phyloP scores from a whole-genome alignment of 2,329 filamentous ascomycete species.

The Trichocomaceae sp. region DNA sequence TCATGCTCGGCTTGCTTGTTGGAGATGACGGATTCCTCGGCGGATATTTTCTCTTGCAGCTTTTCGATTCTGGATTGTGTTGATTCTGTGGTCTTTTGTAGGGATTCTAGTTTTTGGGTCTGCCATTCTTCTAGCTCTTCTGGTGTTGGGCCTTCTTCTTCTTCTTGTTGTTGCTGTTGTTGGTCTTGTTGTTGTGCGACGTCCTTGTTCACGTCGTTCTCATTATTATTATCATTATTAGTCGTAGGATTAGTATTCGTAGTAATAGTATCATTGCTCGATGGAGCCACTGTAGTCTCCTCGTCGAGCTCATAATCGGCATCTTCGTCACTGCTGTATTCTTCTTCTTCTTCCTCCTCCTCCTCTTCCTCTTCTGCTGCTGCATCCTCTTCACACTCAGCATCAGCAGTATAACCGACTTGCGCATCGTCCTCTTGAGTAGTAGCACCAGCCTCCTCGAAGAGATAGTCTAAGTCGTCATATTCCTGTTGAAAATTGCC shows the following conservation, averaged over 20 bases:
- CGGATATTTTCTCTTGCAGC: not conserved
- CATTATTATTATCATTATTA: too few species aligned
- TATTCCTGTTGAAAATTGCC: not conserved
- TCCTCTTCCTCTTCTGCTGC: not conserved
- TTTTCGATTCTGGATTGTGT: not conserved
- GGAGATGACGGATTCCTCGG: not conserved
- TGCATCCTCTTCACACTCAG: not conserved
- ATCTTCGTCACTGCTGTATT: constrained; percentile 1
- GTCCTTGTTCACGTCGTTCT: too few species aligned
- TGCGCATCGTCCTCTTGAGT: not conserved
- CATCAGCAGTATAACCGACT: not conserved
- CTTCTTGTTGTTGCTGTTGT: not conserved
- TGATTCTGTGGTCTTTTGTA: not conserved
- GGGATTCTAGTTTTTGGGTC: not conserved
- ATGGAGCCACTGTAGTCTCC: not conserved
- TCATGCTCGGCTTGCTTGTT: not conserved
- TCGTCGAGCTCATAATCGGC: constrained; percentile 15
- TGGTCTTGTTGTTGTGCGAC: too few species aligned
- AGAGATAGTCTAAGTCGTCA: not conserved
- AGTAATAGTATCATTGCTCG: not conserved
- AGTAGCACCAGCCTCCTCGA: not conserved
- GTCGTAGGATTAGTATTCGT: not conserved
- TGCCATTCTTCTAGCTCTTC: not conserved
- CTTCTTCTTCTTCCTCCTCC: too few species aligned
- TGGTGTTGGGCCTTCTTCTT: not conserved